A percentile compares a stretch with the other conserved stretches of the same genome.
These are phyloP conservation scores for Tolypocladium album DNA, from an alignment of 2,329 filamentous ascomycete species.

Conservation along the genomic window DNA sequence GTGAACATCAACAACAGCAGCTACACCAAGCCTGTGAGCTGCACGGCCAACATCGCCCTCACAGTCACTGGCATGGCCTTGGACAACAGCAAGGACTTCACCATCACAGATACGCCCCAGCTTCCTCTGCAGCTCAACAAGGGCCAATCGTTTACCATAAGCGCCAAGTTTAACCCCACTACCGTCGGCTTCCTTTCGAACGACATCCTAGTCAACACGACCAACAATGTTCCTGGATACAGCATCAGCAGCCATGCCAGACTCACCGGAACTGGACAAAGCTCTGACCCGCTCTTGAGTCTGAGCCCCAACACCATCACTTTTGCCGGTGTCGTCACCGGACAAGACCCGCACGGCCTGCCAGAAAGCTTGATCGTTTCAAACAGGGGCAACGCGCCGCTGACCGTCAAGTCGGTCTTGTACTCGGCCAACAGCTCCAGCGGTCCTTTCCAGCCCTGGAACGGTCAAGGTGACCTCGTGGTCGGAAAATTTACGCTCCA, in stretches of 20 bases:
- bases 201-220: slow-evolving; percentile 36
- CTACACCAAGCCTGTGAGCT: slow-evolving; percentile 25
- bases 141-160: slow-evolving; percentile 30
- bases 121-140: slow-evolving; percentile 17
- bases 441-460: slow-evolving; percentile 32
- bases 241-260: slow-evolving; percentile 33
- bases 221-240: slow-evolving; percentile 33
- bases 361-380: slow-evolving; percentile 33
- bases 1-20: slow-evolving; percentile 27
- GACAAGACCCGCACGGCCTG: slow-evolving; percentile 23
- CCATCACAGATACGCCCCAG: slow-evolving; percentile 22
- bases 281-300: slow-evolving; percentile 30
- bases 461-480: slow-evolving; percentile 20
- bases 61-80: slow-evolving; percentile 27
- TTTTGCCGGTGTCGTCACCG: slow-evolving; percentile 38
- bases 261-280: slow-evolving; percentile 38
- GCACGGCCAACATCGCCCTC: slow-evolving; percentile 33
- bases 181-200: slow-evolving; percentile 36
- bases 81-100: slow-evolving; percentile 21
- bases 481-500: slow-evolving; percentile 38
- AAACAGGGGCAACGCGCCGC: slow-evolving; percentile 35
- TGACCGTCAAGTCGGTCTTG: slow-evolving; percentile 32
- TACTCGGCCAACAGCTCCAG: slow-evolving; percentile 31
- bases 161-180: slow-evolving; percentile 32
- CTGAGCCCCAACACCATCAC: slow-evolving; percentile 36